Conservation (phyloP, 1,139 yeast genomes). For the Arxiozyma bovina region DNA sequence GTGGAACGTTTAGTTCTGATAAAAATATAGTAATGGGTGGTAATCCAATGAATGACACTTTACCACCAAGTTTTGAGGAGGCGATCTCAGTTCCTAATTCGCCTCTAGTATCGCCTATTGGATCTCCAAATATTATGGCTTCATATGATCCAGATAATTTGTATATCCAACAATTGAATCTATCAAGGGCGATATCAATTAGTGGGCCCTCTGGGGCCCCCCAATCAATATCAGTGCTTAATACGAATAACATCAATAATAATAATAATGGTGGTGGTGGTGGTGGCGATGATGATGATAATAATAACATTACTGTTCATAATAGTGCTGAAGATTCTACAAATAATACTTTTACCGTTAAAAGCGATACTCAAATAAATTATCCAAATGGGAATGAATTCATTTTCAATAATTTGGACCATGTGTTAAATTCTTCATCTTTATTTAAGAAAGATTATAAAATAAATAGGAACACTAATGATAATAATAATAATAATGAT, state of each 20-base stretch:
- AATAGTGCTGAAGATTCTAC: not conserved
- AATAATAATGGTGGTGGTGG: not conserved
- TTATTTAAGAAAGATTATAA: conserved; percentile 9
- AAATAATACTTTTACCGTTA: not conserved
- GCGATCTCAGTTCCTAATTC: conserved; percentile 37
- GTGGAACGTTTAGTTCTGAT: no score
- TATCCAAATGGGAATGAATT: not conserved
- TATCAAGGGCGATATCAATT: conserved; percentile 24
- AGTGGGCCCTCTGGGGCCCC: conserved; percentile 8
- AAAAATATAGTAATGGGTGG: not conserved
- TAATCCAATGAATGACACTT: conserved; percentile 9
- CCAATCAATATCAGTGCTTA: not conserved
- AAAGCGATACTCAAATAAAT: not conserved
- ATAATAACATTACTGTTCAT: not conserved
- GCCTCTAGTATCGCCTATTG: conserved; percentile 23
- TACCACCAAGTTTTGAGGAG: conserved; percentile 53
- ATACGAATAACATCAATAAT: not conserved
- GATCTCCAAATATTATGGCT: conserved; percentile 15
- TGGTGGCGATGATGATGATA: not conserved
- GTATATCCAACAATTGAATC: conserved; percentile 25
- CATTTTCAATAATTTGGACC: conserved; percentile 6
- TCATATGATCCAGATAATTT: conserved; percentile 22
- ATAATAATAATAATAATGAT: not conserved
- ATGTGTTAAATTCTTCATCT: conserved; percentile 4
- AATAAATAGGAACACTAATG: not conserved